phyloP scores from a whole-genome alignment of 1,284 basidiomycete species.

The Sanghuangporus sanghuang region DNA sequence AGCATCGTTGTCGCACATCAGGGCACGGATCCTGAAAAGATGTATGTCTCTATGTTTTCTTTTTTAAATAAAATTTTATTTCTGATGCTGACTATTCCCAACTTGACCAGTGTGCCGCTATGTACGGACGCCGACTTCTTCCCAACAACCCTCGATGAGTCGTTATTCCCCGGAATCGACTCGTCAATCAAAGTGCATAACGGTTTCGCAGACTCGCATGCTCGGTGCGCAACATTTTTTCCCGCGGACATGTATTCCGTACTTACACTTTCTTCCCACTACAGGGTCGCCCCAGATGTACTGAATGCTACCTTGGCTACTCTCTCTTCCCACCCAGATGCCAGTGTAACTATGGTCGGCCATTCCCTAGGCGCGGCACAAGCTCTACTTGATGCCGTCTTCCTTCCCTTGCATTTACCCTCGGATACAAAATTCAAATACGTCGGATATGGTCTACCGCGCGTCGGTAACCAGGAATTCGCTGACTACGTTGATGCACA shows the following conservation, averaged over 20 bases:
- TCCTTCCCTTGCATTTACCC: slow-evolving; percentile 41
- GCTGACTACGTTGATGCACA: slow-evolving; percentile 21
- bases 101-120: slow-evolving; percentile 20
- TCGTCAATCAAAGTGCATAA: slow-evolving; percentile 20
- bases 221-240: slow-evolving; percentile 14
- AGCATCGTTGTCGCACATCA: slow-evolving; percentile 27
- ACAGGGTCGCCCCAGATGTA: slow-evolving; percentile 31
- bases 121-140: slow-evolving; percentile 31
- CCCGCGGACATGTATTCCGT: not conserved
- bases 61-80: too few species aligned
- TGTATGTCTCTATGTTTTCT: slow-evolving; percentile 14
- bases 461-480: slow-evolving; percentile 29
- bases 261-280: slow-evolving; percentile 5
- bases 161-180: slow-evolving; percentile 22
- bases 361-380: slow-evolving; percentile 46
- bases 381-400: slow-evolving; percentile 42
- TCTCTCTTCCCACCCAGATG: slow-evolving; percentile 26
- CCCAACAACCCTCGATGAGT: slow-evolving; percentile 23
- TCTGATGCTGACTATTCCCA: not conserved
- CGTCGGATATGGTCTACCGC: slow-evolving; percentile 38
- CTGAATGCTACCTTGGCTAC: slow-evolving; percentile 32
- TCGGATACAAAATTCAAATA: slow-evolving; percentile 32
- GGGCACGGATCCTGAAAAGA: slow-evolving; percentile 21
- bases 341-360: slow-evolving; percentile 31
- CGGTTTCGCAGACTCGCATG: slow-evolving; percentile 22